Conservation (phyloP, 768 basidiomycete genomes). For the Rubroboletus pulcherrimus region DNA sequence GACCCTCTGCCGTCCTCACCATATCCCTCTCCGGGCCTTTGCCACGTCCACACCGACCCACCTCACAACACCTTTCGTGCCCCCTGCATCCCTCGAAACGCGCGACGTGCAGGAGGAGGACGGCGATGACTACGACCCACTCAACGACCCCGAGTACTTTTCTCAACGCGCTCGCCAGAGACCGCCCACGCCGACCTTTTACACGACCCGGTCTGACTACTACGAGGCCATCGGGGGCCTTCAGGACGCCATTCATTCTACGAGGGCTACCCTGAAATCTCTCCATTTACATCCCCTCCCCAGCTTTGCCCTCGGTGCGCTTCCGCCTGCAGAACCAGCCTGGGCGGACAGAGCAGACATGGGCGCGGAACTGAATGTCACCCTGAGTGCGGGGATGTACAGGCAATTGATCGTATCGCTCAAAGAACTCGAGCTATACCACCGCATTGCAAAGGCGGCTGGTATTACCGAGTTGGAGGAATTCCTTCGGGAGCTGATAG, state of each 20-base stretch:
- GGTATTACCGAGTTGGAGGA: slow-evolving; percentile 49
- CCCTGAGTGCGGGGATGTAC: slow-evolving; percentile 68
- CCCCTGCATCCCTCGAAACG: slow-evolving; percentile 23
- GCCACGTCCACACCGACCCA: slow-evolving; percentile 1
- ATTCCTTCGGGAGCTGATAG: slow-evolving; percentile 55
- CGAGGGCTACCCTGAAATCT: slow-evolving; percentile 56
- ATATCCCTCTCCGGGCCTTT: slow-evolving; percentile 8
- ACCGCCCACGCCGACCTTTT: slow-evolving; percentile 77
- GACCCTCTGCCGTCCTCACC: neutral
- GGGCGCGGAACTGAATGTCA: slow-evolving; percentile 49
- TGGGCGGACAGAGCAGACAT: slow-evolving; percentile 71
- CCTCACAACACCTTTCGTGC: slow-evolving; percentile 19
- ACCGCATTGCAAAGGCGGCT: slow-evolving; percentile 21
- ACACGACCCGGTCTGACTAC: slow-evolving; percentile 73
- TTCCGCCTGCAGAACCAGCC: slow-evolving; percentile 56
- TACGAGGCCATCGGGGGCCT: slow-evolving; percentile 69
- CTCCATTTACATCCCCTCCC: slow-evolving; percentile 80
- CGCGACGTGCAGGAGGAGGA: slow-evolving; percentile 3
- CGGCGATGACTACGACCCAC: neutral
- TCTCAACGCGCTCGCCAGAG: slow-evolving; percentile 14
- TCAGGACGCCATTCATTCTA: slow-evolving; percentile 55
- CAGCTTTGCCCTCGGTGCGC: slow-evolving; percentile 52
- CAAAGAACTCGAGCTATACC: slow-evolving; percentile 63
- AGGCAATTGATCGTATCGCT: slow-evolving; percentile 59
- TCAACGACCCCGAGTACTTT: slow-evolving; percentile 3